These are phyloP conservation scores for Venturia aucupariae DNA, from an alignment of 2,329 filamentous ascomycete genomes.

Conservation along the genomic window DNA sequence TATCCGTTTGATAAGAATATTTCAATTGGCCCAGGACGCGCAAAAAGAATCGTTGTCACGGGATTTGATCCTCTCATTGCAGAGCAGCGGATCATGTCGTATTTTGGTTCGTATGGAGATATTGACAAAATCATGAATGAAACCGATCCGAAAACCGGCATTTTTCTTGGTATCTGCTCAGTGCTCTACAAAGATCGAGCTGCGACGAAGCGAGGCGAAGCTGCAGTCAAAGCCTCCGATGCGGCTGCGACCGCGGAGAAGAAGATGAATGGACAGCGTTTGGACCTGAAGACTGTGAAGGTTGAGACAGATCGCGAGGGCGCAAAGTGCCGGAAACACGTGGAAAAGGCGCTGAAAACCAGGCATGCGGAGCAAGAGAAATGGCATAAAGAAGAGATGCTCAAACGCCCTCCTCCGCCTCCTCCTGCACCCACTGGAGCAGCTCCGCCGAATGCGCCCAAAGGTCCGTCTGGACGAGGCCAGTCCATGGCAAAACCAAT, in stretches of 20 bases:
- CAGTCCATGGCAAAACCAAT: conserved; percentile 15
- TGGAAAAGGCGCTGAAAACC: conserved; percentile 63
- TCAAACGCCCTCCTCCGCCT: conserved; percentile 17
- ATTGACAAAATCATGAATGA: conserved; percentile 88
- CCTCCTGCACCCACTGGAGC: conserved; percentile 34
- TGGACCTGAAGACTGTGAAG: conserved; percentile 67
- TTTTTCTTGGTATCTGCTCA: conserved; percentile 85
- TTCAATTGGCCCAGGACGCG: conserved; percentile 80
- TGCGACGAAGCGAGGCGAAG: conserved; percentile 39
- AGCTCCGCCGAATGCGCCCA: conserved; percentile 76
- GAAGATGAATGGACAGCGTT: conserved; percentile 66
- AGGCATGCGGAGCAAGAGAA: conserved; percentile 53
- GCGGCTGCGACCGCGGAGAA: conserved; percentile 74
- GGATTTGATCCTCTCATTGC: conserved; percentile 88
- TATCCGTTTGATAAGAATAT: conserved; percentile 75
- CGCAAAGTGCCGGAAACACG: conserved; percentile 66
- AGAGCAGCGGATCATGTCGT: conserved; percentile 64
- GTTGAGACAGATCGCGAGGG: conserved; percentile 89
- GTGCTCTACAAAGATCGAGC: conserved; percentile 74
- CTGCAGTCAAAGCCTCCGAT: conserved; percentile 58
- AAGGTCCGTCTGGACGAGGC: conserved; percentile 60
- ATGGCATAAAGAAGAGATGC: conserved; percentile 21
- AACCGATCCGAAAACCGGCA: conserved; percentile 88
- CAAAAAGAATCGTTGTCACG: conserved; percentile 84
- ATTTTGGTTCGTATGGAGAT: conserved; percentile 75